These are phyloP conservation scores for Chaetomium sp. DNA, from an alignment of 2,329 filamentous ascomycete species.

Conservation along the genomic window DNA sequence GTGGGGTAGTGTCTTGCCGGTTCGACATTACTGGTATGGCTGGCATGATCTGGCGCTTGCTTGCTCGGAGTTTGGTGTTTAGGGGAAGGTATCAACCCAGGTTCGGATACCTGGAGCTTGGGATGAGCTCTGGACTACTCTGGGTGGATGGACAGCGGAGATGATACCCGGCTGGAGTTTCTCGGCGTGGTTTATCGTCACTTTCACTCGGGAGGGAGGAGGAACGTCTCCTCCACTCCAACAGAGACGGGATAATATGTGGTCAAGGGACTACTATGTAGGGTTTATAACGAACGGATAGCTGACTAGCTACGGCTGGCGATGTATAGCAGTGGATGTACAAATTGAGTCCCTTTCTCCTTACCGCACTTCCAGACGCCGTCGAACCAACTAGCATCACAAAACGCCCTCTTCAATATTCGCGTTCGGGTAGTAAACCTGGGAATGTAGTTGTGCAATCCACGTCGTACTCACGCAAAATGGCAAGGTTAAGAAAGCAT, in stretches of 20 bases:
- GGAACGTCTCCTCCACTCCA: not conserved
- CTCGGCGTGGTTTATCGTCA: not conserved
- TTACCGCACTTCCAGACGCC: not conserved
- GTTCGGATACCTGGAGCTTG: not conserved
- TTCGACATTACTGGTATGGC: not conserved
- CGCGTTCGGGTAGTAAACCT: not conserved
- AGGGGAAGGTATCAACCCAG: not conserved
- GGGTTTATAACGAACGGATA: not conserved
- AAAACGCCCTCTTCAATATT: not conserved
- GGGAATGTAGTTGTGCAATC: not conserved
- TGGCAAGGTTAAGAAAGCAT: not conserved
- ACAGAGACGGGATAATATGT: not conserved
- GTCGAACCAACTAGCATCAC: too few species aligned
- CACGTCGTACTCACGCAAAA: not conserved
- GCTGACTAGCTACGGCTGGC: not conserved
- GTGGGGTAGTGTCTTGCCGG: not conserved
- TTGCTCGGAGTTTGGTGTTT: not conserved
- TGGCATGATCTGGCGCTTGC: not conserved
- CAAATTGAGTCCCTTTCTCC: not conserved
- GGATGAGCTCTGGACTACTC: not conserved
- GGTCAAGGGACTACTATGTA: not conserved
- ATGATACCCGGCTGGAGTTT: not conserved
- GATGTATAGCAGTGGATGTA: not conserved
- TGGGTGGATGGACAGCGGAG: not conserved
- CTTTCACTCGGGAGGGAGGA: not conserved